These are phyloP conservation scores for Heliamphora pulchella DNA, from an alignment of 179 eudicot species.

Conservation along the genomic window DNA sequence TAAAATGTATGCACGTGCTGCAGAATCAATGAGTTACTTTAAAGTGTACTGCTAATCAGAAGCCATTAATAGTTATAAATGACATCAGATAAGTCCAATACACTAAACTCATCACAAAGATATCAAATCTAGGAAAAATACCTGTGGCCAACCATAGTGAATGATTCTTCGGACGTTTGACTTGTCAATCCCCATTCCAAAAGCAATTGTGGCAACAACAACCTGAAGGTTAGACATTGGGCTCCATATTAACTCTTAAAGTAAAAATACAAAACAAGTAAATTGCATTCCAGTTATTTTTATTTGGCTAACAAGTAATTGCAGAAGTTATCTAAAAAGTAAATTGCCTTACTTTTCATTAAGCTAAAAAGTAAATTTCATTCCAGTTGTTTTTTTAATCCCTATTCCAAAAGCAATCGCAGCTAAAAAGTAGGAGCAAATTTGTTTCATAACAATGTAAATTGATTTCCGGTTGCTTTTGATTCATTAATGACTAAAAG, in stretches of 20 bases:
- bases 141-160: slow-evolving; percentile 98
- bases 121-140: slow-evolving; percentile 12
- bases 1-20: background rate
- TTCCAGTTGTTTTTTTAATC: no score
- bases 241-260: background rate
- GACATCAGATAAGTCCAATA: background rate
- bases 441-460: background rate
- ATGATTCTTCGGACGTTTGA: slow-evolving; percentile 78
- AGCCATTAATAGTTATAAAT: background rate
- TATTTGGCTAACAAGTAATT: no score
- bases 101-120: background rate
- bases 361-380: no score
- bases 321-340: no score
- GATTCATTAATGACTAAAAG: background rate
- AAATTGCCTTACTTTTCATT: no score
- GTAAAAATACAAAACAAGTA: background rate
- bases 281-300: no score
- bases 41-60: background rate
- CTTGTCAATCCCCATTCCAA: slow-evolving; percentile 98
- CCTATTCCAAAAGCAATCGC: no score
- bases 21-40: background rate
- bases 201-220: slow-evolving; percentile 92
- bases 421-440: background rate
- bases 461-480: background rate
- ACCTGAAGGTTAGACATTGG: slow-evolving; percentile 31